Evolutionary conservation across 176 grass and related monocot species (phyloP).

Genomic region (Lolium rigidum): DNA sequence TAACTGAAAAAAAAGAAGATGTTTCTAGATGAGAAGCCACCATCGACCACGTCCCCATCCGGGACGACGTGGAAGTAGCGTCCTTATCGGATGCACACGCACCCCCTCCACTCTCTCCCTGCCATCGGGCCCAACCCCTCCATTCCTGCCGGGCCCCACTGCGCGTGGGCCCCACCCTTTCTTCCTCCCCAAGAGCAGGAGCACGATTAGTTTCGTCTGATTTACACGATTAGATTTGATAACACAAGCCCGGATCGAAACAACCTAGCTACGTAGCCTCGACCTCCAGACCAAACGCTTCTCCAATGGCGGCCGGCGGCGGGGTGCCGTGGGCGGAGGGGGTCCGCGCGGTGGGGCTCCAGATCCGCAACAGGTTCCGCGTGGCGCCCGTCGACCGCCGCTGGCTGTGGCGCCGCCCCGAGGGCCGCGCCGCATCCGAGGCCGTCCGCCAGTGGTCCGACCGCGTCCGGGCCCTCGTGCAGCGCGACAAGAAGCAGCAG

Average conservation of each 20-base stretch:
- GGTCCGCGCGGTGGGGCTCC: slow-evolving; percentile 59
- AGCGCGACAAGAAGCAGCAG: background rate
- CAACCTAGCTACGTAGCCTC: background rate
- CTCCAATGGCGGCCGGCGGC: slow-evolving; percentile 61
- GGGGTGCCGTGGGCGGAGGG: slow-evolving; percentile 71
- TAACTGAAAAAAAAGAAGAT: background rate
- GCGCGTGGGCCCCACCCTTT: slow-evolving; percentile 19
- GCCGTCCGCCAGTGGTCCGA: slow-evolving; percentile 65
- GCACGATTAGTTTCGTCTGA: background rate
- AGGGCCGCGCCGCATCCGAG: slow-evolving; percentile 44
- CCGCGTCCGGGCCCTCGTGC: slow-evolving; percentile 52
- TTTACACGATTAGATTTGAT: slow-evolving; percentile 16
- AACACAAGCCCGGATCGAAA: background rate
- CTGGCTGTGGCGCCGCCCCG: slow-evolving; percentile 55
- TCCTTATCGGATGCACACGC: background rate
- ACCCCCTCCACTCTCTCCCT: background rate
- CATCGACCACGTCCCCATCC: background rate
- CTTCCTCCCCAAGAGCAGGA: slow-evolving; percentile 34
- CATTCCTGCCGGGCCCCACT: background rate
- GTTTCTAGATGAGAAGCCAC: slow-evolving; percentile 11
- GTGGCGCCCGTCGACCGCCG: slow-evolving; percentile 62
- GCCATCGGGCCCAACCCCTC: background rate
- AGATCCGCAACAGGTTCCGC: slow-evolving; percentile 85
- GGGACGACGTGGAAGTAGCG: background rate
- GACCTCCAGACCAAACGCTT: background rate